A percentile compares a stretch with the other conserved stretches of the same genome.
Conservation (phyloP, 768 basidiomycete genomes). For the Leccinum aurantiacum region DNA sequence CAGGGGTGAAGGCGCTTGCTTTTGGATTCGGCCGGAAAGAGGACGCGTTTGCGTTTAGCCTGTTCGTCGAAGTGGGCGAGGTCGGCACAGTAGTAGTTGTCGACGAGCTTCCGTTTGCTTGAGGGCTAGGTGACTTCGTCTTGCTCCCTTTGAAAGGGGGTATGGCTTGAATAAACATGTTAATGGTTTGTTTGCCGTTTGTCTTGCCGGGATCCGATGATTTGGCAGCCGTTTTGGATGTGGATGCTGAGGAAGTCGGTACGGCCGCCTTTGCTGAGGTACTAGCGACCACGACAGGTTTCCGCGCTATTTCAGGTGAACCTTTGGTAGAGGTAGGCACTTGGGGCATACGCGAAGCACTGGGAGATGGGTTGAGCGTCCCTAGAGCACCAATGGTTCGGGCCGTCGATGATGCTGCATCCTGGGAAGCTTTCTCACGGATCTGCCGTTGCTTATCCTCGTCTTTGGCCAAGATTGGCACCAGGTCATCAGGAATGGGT, state of each 20-base stretch:
- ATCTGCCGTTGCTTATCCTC: slow-evolving; percentile 87
- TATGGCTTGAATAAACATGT: slow-evolving; percentile 85
- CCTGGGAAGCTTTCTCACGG: slow-evolving; percentile 69
- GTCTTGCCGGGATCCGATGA: slow-evolving; percentile 32
- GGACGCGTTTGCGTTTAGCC: slow-evolving; percentile 85
- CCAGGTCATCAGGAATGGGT: slow-evolving; percentile 92
- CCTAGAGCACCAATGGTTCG: slow-evolving; percentile 64
- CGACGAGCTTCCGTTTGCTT: slow-evolving; percentile 33
- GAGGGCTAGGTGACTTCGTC: slow-evolving; percentile 32
- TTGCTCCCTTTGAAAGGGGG: slow-evolving; percentile 84
- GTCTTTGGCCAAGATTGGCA: slow-evolving; percentile 90
- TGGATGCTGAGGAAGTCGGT: slow-evolving; percentile 30
- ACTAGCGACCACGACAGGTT: slow-evolving; percentile 27
- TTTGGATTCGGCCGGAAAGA: slow-evolving; percentile 89
- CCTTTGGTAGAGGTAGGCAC: slow-evolving; percentile 32
- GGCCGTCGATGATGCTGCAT: slow-evolving; percentile 64
- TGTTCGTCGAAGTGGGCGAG: slow-evolving; percentile 57
- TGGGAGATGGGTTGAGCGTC: slow-evolving; percentile 41
- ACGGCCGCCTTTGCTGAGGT: slow-evolving; percentile 29
- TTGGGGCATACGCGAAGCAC: slow-evolving; percentile 44
- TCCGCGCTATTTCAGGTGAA: slow-evolving; percentile 29
- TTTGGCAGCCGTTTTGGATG: slow-evolving; percentile 34
- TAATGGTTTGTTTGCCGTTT: slow-evolving; percentile 49
- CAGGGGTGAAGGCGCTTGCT: slow-evolving; percentile 74
- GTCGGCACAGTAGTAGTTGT: slow-evolving; percentile 39